A percentile compares a stretch with the other conserved stretches of the same genome.
Conservation (phyloP, 352 stramenopile genomes). For the Blastocystis sp. region DNA sequence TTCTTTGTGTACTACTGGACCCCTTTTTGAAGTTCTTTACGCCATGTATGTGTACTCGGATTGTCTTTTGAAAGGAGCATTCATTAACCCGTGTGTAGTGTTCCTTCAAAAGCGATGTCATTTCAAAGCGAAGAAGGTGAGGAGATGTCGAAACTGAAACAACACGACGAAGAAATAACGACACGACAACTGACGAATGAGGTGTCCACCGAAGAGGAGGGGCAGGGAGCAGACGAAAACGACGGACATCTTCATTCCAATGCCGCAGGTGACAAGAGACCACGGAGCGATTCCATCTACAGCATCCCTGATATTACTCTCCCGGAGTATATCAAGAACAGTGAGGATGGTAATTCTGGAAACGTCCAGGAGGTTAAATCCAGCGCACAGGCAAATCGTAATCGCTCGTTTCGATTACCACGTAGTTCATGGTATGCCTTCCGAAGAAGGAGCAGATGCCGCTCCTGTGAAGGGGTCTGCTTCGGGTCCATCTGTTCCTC, state of each 20-base stretch:
- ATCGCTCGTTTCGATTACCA: background rate
- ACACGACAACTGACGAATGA: too few species aligned
- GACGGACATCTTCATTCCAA: background rate
- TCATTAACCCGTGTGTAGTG: too few species aligned
- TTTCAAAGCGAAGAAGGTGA: too few species aligned
- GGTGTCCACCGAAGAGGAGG: background rate
- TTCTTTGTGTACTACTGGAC: too few species aligned
- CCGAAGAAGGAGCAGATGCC: background rate
- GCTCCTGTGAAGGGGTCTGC: background rate
- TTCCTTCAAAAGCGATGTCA: too few species aligned
- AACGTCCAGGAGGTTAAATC: background rate
- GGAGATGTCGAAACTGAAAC: too few species aligned
- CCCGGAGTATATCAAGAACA: background rate
- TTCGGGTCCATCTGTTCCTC: background rate
- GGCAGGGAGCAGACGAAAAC: background rate
- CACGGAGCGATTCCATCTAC: background rate
- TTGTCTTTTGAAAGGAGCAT: too few species aligned
- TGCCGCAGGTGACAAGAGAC: background rate
- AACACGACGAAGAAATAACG: too few species aligned
- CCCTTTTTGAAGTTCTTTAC: too few species aligned
- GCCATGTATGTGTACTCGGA: too few species aligned
- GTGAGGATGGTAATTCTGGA: background rate
- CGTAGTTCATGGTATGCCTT: background rate
- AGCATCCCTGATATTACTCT: background rate
- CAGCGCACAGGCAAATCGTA: background rate